These are phyloP conservation scores for Tetrahymena elliotti DNA, from an alignment of 73 alveolate genomes.

Conservation along the genomic window DNA sequence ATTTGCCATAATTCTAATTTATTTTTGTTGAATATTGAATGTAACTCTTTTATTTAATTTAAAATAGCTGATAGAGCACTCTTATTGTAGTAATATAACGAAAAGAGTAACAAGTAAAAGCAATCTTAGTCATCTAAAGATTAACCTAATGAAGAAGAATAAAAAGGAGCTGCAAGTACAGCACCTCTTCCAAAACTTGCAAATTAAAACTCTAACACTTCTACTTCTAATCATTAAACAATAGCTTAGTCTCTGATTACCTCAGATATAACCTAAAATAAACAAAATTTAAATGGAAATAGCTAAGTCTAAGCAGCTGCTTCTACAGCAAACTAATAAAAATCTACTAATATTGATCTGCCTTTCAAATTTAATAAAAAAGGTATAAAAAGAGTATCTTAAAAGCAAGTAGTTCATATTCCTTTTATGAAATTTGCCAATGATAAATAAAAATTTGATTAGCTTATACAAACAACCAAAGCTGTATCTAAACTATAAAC, in stretches of 20 bases:
- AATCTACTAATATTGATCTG: neutral
- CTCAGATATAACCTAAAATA: neutral
- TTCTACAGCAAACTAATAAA: neutral
- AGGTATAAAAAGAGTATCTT: neutral
- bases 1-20: neutral
- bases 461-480: neutral
- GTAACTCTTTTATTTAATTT: neutral
- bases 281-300: neutral
- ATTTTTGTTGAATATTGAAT: neutral
- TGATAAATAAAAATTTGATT: neutral
- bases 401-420: neutral
- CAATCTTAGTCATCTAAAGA: neutral
- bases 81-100: neutral
- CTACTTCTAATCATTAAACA: neutral
- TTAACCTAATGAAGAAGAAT: neutral
- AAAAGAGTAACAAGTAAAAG: neutral
- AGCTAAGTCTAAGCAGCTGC: neutral
- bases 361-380: neutral
- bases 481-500: neutral
- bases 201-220: neutral
- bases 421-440: neutral
- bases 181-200: neutral
- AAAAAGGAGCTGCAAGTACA: neutral
- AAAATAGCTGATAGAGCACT: neutral
- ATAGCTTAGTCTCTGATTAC: neutral